phyloP scores from a whole-genome alignment of 768 basidiomycete species.

The Panaeolus cyanescens region DNA sequence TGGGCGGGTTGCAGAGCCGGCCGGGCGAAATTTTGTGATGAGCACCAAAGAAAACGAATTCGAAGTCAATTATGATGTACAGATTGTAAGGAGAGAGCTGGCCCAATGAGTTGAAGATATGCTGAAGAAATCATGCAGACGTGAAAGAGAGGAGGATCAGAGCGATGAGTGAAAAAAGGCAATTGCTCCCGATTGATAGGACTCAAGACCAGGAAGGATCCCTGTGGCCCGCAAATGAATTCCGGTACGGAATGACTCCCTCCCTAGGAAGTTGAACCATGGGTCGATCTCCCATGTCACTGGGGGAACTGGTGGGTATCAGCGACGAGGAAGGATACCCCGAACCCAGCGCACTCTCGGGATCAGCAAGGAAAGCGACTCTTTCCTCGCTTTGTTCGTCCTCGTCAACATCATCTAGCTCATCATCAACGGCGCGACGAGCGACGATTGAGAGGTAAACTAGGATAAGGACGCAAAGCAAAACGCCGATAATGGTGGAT shows the following conservation, averaged over 20 bases:
- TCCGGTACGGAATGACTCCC: not conserved
- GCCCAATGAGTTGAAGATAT: not conserved
- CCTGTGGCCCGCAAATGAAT: not conserved
- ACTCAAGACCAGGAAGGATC: not conserved
- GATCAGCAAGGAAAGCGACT: slow-evolving; percentile 45
- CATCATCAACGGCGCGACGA: slow-evolving; percentile 58
- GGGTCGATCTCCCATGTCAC: not conserved
- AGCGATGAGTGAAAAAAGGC: not conserved
- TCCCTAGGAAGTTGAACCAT: not conserved
- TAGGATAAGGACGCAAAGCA: slow-evolving; percentile 73
- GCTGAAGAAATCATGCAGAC: not conserved
- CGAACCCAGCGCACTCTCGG: not conserved
- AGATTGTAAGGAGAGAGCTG: not conserved
- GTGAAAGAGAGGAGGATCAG: not conserved
- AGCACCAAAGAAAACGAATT: not conserved
- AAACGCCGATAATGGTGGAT: slow-evolving; percentile 71
- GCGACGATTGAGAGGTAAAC: slow-evolving; percentile 83
- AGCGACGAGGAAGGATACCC: not conserved
- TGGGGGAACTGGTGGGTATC: not conserved
- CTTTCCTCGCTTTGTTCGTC: slow-evolving; percentile 44
- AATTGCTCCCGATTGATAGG: not conserved
- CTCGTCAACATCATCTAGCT: slow-evolving; percentile 40
- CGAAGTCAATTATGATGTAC: not conserved
- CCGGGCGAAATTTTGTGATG: not conserved
- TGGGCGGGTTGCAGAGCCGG: not conserved